Percentiles rank a stretch among this genome's conserved stretches.
Evolutionary conservation across 106 monocot species (phyloP).

Genomic region (Dioscorea alata): DNA sequence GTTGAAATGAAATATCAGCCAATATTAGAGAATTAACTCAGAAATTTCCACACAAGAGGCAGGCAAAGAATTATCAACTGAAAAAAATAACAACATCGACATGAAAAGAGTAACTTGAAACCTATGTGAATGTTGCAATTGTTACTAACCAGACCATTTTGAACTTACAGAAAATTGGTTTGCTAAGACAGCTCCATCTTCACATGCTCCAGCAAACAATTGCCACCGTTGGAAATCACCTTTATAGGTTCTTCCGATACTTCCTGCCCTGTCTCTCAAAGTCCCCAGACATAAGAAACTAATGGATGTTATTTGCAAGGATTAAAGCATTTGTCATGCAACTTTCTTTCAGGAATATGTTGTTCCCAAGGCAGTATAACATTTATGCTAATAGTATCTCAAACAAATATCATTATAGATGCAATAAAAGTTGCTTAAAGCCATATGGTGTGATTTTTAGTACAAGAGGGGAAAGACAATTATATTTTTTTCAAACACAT

Average conservation of each 20-base stretch:
- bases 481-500: background rate
- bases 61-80: no score
- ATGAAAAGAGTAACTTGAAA: background rate
- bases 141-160: background rate
- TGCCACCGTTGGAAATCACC: slow-evolving; percentile 83
- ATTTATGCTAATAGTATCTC: background rate
- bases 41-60: no score
- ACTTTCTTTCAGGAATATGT: background rate
- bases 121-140: background rate
- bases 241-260: slow-evolving; percentile 88
- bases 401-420: background rate
- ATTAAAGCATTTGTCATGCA: background rate
- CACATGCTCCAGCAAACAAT: slow-evolving; percentile 63
- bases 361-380: background rate
- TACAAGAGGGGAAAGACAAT: background rate
- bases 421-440: background rate
- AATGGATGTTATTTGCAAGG: background rate
- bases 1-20: no score
- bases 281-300: background rate
- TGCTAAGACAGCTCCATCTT: slow-evolving; percentile 68
- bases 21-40: no score
- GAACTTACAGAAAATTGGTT: slow-evolving; percentile 91
- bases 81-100: no score
- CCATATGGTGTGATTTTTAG: background rate
- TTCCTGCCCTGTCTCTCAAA: slow-evolving; percentile 57